Percentiles rank a stretch among this genome's conserved stretches.
Conservation (phyloP, 768 basidiomycete genomes). For the Rhodotorula toruloides region DNA sequence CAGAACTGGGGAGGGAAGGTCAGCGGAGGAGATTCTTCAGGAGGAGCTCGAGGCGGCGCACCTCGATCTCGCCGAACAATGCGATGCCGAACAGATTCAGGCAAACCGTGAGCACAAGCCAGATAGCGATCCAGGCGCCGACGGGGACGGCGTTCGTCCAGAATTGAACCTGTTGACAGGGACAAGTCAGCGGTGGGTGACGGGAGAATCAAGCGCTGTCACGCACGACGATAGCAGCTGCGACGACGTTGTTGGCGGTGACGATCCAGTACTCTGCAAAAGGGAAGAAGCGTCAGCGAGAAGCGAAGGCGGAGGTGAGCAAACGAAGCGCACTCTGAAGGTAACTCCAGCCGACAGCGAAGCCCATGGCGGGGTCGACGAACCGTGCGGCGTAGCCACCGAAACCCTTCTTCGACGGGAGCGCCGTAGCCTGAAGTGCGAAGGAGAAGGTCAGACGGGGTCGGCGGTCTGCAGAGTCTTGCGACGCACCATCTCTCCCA, state of each 20-base stretch:
- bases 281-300: not conserved
- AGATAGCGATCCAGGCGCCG: slow-evolving; percentile 32
- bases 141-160: slow-evolving; percentile 29
- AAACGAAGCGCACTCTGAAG: not conserved
- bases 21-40: not conserved
- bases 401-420: slow-evolving; percentile 41
- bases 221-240: slow-evolving; percentile 11
- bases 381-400: slow-evolving; percentile 48
- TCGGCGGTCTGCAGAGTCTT: not conserved
- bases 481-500: not conserved
- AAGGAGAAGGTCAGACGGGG: not conserved
- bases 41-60: not conserved
- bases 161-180: no score
- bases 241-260: slow-evolving; percentile 8
- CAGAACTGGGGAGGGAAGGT: slow-evolving; percentile 43
- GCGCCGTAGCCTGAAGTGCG: not conserved
- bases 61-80: slow-evolving; percentile 29
- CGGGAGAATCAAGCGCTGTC: no score
- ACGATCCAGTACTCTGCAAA: not conserved
- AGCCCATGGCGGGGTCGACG: slow-evolving; percentile 48
- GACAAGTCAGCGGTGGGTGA: no score
- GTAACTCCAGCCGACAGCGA: slow-evolving; percentile 37
- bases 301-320: not conserved
- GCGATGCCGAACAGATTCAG: slow-evolving; percentile 36
- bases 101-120: slow-evolving; percentile 11